phyloP scores from a whole-genome alignment of 768 basidiomycete species.

The Rickenella mellea region DNA sequence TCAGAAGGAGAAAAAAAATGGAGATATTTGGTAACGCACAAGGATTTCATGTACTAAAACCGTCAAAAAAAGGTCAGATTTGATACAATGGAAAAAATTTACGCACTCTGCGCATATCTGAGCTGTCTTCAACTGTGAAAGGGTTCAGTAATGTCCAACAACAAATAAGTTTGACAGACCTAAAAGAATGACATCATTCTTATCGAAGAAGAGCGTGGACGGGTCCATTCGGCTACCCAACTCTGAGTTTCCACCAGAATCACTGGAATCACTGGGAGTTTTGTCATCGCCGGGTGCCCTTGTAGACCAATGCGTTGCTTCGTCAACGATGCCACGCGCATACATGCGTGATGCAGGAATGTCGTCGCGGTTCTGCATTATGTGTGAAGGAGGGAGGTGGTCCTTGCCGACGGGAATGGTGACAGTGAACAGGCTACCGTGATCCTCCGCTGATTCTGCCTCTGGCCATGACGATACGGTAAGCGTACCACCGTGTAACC shows the following conservation, averaged over 20 bases:
- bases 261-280: constrained; percentile 6
- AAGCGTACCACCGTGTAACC: constrained; percentile 25
- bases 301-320: constrained; percentile 24
- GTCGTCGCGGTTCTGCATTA: constrained; percentile 6
- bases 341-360: constrained; percentile 14
- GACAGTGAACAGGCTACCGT: constrained; percentile 24
- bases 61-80: constrained; percentile 7
- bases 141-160: background rate
- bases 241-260: constrained; percentile 12
- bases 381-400: constrained; percentile 20
- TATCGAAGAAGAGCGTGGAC: constrained; percentile 23
- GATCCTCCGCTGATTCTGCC: constrained; percentile 18
- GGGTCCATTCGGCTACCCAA: constrained; percentile 21
- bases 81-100: constrained; percentile 9
- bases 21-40: too few species aligned
- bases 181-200: constrained; percentile 21
- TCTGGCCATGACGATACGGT: constrained; percentile 18
- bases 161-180: constrained; percentile 10
- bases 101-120: constrained; percentile 16
- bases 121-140: constrained; percentile 18
- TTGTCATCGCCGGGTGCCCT: constrained; percentile 10
- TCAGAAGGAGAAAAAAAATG: constrained; percentile 7
- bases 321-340: constrained; percentile 26
- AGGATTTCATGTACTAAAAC: constrained; percentile 20
- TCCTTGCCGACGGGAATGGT: constrained; percentile 21